These are phyloP conservation scores for Cutaneotrichosporon sp. DNA, from an alignment of 1,284 basidiomycete species.

Conservation along the genomic window DNA sequence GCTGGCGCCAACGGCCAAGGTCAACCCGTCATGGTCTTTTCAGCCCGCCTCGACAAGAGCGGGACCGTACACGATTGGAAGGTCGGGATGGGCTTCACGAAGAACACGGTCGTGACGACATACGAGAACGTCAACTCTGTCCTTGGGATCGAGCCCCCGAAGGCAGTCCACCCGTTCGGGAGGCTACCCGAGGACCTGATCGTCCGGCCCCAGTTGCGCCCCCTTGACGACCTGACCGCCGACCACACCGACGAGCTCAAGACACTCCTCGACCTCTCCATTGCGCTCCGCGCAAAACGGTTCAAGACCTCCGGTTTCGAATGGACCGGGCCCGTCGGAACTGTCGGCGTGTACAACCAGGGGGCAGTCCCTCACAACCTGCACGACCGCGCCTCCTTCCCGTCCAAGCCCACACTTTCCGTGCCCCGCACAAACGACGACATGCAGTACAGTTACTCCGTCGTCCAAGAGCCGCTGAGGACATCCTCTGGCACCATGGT, in stretches of 20 bases:
- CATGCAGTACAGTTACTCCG: conserved; percentile 4
- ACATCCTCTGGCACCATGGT: conserved; percentile 53
- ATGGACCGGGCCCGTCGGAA: conserved; percentile 16
- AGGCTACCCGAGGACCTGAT: conserved; percentile 4
- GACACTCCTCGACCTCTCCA: conserved; percentile 47
- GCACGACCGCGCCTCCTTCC: conserved; percentile 17
- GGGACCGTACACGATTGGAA: conserved; percentile 68
- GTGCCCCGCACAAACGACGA: background rate
- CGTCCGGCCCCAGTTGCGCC: background rate
- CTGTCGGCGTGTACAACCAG: conserved; percentile 17
- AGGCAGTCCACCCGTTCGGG: conserved; percentile 29
- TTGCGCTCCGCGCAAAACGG: conserved; percentile 30
- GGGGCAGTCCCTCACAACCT: conserved; percentile 17
- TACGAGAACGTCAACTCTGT: conserved; percentile 67
- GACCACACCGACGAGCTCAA: conserved; percentile 48
- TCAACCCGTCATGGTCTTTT: conserved; percentile 70
- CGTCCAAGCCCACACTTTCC: conserved; percentile 30
- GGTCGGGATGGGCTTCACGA: conserved; percentile 66
- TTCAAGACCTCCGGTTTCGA: conserved; percentile 31
- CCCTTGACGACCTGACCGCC: conserved; percentile 2
- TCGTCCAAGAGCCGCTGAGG: background rate
- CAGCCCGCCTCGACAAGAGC: conserved; percentile 60
- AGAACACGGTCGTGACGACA: conserved; percentile 61
- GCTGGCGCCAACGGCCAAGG: conserved; percentile 25
- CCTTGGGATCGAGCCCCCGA: conserved; percentile 48